phyloP scores from a whole-genome alignment of 768 basidiomycete genomes.

The Hydnum rufescens region DNA sequence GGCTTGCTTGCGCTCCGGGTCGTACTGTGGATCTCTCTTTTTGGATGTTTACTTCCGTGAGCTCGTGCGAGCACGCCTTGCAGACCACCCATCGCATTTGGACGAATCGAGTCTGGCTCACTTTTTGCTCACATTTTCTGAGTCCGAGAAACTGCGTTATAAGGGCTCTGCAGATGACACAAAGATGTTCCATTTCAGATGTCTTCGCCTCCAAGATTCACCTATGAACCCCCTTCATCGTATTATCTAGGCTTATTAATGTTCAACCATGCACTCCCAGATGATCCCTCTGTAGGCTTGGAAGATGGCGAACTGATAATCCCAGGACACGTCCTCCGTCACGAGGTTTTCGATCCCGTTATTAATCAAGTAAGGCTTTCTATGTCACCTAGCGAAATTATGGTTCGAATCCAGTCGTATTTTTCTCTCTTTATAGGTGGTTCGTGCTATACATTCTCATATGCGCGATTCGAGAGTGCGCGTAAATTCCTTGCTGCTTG shows the following conservation, averaged over 20 bases:
- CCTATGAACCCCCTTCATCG: background rate
- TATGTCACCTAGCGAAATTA: no score
- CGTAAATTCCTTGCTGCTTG: slow-evolving; percentile 69
- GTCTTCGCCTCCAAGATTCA: slow-evolving; percentile 68
- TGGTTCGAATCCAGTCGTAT: background rate
- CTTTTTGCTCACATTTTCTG: slow-evolving; percentile 69
- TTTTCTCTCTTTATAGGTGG: slow-evolving; percentile 36
- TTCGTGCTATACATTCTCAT: slow-evolving; percentile 63
- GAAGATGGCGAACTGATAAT: slow-evolving; percentile 70
- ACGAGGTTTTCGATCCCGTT: slow-evolving; percentile 78
- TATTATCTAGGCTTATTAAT: background rate
- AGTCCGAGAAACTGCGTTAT: slow-evolving; percentile 71
- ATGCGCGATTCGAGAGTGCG: slow-evolving; percentile 40
- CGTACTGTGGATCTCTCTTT: slow-evolving; percentile 70
- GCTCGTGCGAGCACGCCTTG: slow-evolving; percentile 53
- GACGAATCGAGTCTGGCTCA: slow-evolving; percentile 65
- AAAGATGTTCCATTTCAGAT: slow-evolving; percentile 72
- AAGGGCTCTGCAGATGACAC: slow-evolving; percentile 56
- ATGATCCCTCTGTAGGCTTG: slow-evolving; percentile 62
- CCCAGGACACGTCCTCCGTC: slow-evolving; percentile 56
- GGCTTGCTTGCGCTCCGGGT: slow-evolving; percentile 70
- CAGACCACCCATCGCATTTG: slow-evolving; percentile 71
- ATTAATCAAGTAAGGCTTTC: slow-evolving; percentile 40
- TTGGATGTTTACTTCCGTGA: slow-evolving; percentile 77
- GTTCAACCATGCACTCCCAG: no score